phyloP scores from a whole-genome alignment of 441 rosid genomes.

The Kokia cookei region DNA sequence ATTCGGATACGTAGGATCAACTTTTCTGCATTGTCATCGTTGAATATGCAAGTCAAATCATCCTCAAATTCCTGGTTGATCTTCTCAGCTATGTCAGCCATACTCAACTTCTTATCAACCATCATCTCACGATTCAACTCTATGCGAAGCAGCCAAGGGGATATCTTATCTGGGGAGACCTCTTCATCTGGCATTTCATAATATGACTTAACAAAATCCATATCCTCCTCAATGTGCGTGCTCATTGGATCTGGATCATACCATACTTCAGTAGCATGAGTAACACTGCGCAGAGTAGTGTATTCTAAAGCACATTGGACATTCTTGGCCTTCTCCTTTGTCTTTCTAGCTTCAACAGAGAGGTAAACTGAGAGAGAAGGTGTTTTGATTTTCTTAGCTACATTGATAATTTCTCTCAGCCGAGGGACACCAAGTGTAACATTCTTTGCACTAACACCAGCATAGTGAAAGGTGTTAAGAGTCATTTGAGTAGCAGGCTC shows the following conservation, averaged over 20 bases:
- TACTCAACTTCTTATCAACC: conserved; percentile 96
- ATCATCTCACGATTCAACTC: conserved; percentile 99
- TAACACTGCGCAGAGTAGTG: conserved; percentile 95
- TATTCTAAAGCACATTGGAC: conserved; percentile 98
- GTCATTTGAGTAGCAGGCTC: conserved; percentile 99
- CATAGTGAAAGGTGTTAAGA: conserved; percentile 94
- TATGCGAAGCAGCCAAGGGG: conserved; percentile 97
- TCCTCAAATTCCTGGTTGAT: conserved; percentile 92
- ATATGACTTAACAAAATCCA: conserved; percentile 89
- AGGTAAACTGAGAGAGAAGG: conserved; percentile 91
- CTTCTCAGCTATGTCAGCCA: conserved; percentile 98
- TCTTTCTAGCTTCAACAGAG: conserved; percentile 64
- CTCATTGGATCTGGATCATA: conserved; percentile 96
- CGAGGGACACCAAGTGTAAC: conserved; percentile 99
- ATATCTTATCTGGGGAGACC: conserved; percentile 83
- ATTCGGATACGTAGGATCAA: conserved; percentile 93
- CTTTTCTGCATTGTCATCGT: conserved; percentile 94
- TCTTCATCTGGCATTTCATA: conserved; percentile 99
- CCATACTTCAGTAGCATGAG: conserved; percentile 98
- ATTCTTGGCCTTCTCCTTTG: conserved; percentile 93
- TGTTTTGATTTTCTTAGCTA: conserved; percentile 93
- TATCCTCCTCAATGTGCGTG: conserved; percentile 88
- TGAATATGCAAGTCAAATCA: conserved; percentile 94
- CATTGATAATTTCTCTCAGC: conserved; percentile 94
- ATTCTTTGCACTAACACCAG: conserved; percentile 99